Evolutionary conservation across 2,329 filamentous ascomycete genomes (phyloP).

Genomic region (Exophiala bonariae): DNA sequence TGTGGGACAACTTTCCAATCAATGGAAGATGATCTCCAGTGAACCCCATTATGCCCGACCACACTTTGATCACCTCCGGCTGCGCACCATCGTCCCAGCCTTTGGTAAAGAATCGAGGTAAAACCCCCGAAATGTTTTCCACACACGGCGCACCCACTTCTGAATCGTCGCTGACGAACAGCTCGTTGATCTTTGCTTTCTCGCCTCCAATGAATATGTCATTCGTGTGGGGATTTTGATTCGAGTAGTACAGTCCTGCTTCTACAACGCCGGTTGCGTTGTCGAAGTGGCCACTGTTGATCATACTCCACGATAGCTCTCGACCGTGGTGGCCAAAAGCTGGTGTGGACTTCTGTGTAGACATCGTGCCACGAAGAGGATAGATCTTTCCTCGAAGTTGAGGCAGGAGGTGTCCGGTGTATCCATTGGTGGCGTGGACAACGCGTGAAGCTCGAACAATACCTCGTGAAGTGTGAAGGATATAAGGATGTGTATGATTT

Average conservation of each 20-base stretch:
- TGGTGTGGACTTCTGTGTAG: constrained; percentile 35
- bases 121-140: constrained; percentile 5
- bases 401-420: constrained; percentile 75
- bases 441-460: constrained; percentile 62
- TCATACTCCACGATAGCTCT: constrained; percentile 6
- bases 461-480: constrained; percentile 71
- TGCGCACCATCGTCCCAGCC: constrained; percentile 3
- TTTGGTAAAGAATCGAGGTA: constrained; percentile 6
- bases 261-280: constrained; percentile 5
- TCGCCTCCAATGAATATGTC: constrained; percentile 29
- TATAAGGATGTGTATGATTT: constrained; percentile 51
- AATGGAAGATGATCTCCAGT: constrained; percentile 32
- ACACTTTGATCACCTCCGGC: constrained; percentile 26
- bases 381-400: constrained; percentile 37
- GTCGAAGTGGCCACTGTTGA: constrained; percentile 5
- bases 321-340: constrained; percentile 5
- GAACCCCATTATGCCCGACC: constrained; percentile 34
- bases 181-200: constrained; percentile 14
- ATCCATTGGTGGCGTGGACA: constrained; percentile 79
- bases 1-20: constrained; percentile 26
- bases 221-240: constrained; percentile 26
- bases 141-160: background rate
- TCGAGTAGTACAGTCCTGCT: constrained; percentile 21
- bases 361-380: constrained; percentile 45
- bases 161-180: constrained; percentile 22